Conservation (phyloP, 805 yeast genomes). For the Clavispora fructus region DNA sequence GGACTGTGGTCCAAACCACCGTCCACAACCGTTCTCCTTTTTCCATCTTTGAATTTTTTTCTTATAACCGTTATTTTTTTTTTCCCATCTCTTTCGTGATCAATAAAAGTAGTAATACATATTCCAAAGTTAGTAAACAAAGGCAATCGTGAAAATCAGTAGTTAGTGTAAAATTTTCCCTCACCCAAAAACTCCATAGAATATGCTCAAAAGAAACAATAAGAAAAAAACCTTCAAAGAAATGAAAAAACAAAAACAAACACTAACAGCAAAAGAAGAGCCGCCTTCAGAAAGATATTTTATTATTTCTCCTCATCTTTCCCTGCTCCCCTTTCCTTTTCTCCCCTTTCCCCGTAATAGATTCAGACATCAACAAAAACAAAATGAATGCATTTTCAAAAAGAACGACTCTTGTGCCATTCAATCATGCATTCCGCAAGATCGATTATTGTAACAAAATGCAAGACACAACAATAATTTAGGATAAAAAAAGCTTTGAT, state of each 20-base stretch:
- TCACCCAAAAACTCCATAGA: constrained; percentile 13
- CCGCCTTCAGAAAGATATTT: neutral
- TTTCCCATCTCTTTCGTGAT: constrained; percentile 8
- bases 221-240: constrained; percentile 13
- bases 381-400: constrained; percentile 1
- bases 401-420: constrained; percentile 1
- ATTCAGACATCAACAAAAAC: constrained; percentile 10
- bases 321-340: constrained; percentile 9
- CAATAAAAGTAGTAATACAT: constrained; percentile 9
- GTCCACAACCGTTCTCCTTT: constrained; percentile 12
- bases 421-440: constrained; percentile 8
- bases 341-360: constrained; percentile 7
- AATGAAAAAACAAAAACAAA: constrained; percentile 2
- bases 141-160: constrained; percentile 11
- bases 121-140: constrained; percentile 2
- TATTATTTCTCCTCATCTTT: neutral
- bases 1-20: neutral
- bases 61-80: constrained; percentile 3
- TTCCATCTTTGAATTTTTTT: constrained; percentile 1
- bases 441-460: constrained; percentile 13
- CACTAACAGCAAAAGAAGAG: neutral
- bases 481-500: neutral
- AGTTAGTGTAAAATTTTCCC: constrained; percentile 7
- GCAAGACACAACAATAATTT: constrained; percentile 4
- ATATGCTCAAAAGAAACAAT: constrained; percentile 1